Evolutionary conservation across 306 rosid species (phyloP).

Genomic region (Rubus idaeus): DNA sequence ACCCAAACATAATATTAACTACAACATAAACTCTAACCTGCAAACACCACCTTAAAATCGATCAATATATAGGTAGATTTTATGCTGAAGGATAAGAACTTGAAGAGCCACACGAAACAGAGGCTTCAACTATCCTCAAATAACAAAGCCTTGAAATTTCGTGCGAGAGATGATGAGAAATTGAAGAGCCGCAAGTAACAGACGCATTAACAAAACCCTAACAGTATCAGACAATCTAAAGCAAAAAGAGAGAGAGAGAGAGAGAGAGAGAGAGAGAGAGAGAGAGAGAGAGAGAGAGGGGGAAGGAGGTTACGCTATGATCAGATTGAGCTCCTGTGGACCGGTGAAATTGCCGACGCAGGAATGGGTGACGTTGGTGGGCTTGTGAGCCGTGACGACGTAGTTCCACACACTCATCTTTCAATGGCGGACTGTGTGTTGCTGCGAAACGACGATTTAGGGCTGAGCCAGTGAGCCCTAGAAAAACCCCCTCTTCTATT

Average conservation of each 20-base stretch:
- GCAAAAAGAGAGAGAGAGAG: background rate
- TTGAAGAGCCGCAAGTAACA: background rate
- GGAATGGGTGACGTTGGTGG: slow-evolving; percentile 91
- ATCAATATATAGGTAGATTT: too few relatives aligned
- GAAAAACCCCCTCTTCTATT: background rate
- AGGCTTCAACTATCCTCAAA: too few relatives aligned
- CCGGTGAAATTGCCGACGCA: slow-evolving; percentile 98
- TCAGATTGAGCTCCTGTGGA: slow-evolving; percentile 95
- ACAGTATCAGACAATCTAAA: background rate
- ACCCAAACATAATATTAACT: too few relatives aligned
- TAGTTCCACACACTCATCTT: slow-evolving; percentile 97
- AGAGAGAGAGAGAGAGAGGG: background rate
- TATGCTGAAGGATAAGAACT: too few relatives aligned
- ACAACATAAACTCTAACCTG: too few relatives aligned
- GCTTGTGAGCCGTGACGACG: slow-evolving; percentile 96
- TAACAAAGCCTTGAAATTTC: background rate
- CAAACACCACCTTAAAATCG: too few relatives aligned
- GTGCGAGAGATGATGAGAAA: background rate
- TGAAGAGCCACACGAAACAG: too few relatives aligned
- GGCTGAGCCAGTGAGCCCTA: background rate
- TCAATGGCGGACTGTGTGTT: background rate
- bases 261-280: background rate
- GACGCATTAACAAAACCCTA: slow-evolving; percentile 34
- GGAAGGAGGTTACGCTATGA: slow-evolving; percentile 56
- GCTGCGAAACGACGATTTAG: background rate